These are phyloP conservation scores for Chaetothyriales sp. DNA, from an alignment of 2,329 filamentous ascomycete species.

Conservation along the genomic window DNA sequence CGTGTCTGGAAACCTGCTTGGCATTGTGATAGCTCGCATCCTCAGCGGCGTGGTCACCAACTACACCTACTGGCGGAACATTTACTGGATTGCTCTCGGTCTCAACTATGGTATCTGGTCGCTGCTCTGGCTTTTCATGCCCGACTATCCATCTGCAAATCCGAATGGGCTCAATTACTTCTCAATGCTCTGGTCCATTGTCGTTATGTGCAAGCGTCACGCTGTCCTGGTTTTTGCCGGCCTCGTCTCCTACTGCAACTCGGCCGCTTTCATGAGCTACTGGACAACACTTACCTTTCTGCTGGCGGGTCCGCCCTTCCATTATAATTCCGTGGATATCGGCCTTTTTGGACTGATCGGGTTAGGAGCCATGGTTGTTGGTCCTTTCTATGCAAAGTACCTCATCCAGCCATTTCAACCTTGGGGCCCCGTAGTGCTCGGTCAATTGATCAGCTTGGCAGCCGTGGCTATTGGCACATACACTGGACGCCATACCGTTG, in stretches of 20 bases:
- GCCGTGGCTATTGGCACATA: slow-evolving; percentile 24
- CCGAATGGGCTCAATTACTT: slow-evolving; percentile 31
- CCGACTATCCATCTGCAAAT: slow-evolving; percentile 65
- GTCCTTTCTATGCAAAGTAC: slow-evolving; percentile 53
- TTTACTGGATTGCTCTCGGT: slow-evolving; percentile 64
- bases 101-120: slow-evolving; percentile 53
- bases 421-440: slow-evolving; percentile 50
- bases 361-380: slow-evolving; percentile 50
- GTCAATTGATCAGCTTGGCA: slow-evolving; percentile 41
- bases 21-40: slow-evolving; percentile 60
- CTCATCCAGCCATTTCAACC: slow-evolving; percentile 53
- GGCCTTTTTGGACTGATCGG: slow-evolving; percentile 68
- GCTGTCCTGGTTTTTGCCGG: slow-evolving; percentile 57
- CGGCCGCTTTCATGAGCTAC: slow-evolving; percentile 48
- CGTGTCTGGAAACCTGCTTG: slow-evolving; percentile 58
- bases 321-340: slow-evolving; percentile 51
- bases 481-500: slow-evolving; percentile 38
- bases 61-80: slow-evolving; percentile 57
- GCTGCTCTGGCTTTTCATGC: slow-evolving; percentile 58
- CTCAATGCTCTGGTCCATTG: slow-evolving; percentile 49
- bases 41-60: slow-evolving; percentile 61
- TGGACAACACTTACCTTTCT: slow-evolving; percentile 72
- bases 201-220: slow-evolving; percentile 47
- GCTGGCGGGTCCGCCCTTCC: slow-evolving; percentile 53
- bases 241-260: slow-evolving; percentile 48